Percentiles rank a stretch among this genome's conserved stretches.
These are phyloP conservation scores for Knoxdaviesia capensis DNA, from an alignment of 2,329 filamentous ascomycete genomes.

Conservation along the genomic window DNA sequence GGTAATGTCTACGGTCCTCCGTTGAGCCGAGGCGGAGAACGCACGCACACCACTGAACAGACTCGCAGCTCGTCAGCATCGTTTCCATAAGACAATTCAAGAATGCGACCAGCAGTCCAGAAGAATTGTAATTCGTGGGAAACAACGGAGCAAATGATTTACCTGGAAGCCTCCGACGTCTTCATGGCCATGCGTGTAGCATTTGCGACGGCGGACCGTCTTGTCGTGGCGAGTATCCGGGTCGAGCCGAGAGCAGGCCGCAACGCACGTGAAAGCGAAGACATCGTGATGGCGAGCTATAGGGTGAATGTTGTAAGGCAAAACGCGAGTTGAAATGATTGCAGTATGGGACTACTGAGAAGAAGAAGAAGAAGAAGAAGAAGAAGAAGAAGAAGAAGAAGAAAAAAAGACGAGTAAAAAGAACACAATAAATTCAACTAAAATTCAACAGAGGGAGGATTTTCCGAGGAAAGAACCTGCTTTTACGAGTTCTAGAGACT, in stretches of 20 bases:
- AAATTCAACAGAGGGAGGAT: not conserved
- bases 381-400: not conserved
- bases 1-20: constrained; percentile 40
- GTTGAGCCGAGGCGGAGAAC: constrained; percentile 41
- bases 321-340: too few relatives aligned
- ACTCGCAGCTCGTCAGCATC: too few relatives aligned
- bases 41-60: constrained; percentile 15
- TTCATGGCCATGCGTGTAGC: too few relatives aligned
- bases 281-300: constrained; percentile 1
- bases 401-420: not conserved
- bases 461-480: too few relatives aligned
- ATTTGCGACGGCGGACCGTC: too few relatives aligned
- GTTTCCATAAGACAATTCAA: too few relatives aligned
- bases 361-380: not conserved
- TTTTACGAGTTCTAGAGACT: too few relatives aligned
- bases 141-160: too few relatives aligned
- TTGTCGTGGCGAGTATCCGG: not conserved
- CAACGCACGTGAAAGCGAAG: constrained; percentile 5
- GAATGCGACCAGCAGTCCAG: too few relatives aligned
- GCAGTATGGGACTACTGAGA: not conserved
- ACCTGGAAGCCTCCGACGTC: too few relatives aligned
- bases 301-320: too few relatives aligned
- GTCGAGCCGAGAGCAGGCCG: constrained; percentile 2
- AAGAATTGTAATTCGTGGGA: too few relatives aligned
- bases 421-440: not conserved